These are phyloP conservation scores for Phoma sp. DNA, from an alignment of 2,329 filamentous ascomycete genomes.

Conservation along the genomic window DNA sequence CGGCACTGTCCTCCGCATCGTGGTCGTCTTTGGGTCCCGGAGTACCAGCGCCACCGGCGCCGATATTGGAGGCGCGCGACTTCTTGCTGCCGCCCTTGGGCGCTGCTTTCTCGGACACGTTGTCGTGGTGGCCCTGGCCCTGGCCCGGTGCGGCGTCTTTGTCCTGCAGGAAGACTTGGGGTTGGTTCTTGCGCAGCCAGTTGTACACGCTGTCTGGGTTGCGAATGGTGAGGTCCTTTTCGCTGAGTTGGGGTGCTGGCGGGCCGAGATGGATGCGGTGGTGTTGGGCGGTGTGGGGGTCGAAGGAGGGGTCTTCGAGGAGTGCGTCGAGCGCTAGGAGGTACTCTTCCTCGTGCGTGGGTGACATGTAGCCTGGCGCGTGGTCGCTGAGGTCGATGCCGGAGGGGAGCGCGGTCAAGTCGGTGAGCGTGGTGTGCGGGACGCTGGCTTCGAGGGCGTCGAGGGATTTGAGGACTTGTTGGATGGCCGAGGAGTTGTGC, in stretches of 20 bases:
- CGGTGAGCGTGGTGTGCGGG: constrained; percentile 46
- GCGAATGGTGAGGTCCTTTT: constrained; percentile 63
- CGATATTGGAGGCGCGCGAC: constrained; percentile 44
- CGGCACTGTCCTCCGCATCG: constrained; percentile 51
- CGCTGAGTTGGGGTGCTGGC: constrained; percentile 49
- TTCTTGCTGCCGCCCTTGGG: constrained; percentile 36
- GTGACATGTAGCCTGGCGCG: constrained; percentile 70
- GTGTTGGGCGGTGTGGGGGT: constrained; percentile 51
- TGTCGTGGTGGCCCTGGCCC: constrained; percentile 40
- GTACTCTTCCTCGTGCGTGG: constrained; percentile 76
- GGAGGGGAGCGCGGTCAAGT: constrained; percentile 41
- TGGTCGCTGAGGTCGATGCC: constrained; percentile 59
- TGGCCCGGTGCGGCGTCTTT: constrained; percentile 49
- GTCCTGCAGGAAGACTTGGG: constrained; percentile 84
- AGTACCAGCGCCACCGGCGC: constrained; percentile 26
- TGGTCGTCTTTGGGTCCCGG: constrained; percentile 45
- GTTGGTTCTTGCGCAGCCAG: constrained; percentile 86
- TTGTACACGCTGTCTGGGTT: constrained; percentile 95
- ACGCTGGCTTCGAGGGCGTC: constrained; percentile 49
- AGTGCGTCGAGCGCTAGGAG: constrained; percentile 68
- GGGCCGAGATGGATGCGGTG: constrained; percentile 49
- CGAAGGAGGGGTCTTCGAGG: constrained; percentile 59
- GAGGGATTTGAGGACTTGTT: constrained; percentile 40
- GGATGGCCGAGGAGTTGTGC: constrained; percentile 28
- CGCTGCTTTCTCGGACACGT: constrained; percentile 42